These are phyloP conservation scores for Leishmania guyanensis DNA, from an alignment of 208 protist genomes.

Conservation along the genomic window DNA sequence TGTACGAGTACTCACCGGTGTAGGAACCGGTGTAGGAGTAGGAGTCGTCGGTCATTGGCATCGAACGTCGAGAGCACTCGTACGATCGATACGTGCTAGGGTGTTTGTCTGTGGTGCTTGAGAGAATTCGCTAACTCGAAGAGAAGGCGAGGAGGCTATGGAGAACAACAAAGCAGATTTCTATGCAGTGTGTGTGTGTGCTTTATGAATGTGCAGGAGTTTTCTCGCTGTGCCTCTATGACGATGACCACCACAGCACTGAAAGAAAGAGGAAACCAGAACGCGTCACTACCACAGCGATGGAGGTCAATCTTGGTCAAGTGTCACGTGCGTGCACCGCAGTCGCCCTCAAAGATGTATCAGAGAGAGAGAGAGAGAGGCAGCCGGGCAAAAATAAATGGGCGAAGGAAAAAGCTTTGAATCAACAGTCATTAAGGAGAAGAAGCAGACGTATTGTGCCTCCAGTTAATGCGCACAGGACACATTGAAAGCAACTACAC, in stretches of 20 bases:
- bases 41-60: conserved; percentile 33
- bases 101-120: background rate
- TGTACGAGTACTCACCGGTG: conserved; percentile 37
- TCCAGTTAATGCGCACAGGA: background rate
- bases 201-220: background rate
- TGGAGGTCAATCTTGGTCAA: background rate
- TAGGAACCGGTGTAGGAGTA: conserved; percentile 46
- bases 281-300: background rate
- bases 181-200: conserved; percentile 4
- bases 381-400: too few relatives aligned
- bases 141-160: background rate
- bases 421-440: background rate
- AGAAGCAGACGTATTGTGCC: background rate
- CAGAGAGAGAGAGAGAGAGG: background rate
- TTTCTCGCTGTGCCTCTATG: background rate
- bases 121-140: background rate
- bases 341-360: background rate
- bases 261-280: background rate
- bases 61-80: background rate
- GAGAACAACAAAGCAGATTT: background rate
- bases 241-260: background rate
- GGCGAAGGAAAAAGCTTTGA: background rate
- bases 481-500: background rate
- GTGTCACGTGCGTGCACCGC: background rate
- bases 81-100: background rate